Conservation (phyloP, 1,139 yeast species). For the Yamadazyma diddensiae region DNA sequence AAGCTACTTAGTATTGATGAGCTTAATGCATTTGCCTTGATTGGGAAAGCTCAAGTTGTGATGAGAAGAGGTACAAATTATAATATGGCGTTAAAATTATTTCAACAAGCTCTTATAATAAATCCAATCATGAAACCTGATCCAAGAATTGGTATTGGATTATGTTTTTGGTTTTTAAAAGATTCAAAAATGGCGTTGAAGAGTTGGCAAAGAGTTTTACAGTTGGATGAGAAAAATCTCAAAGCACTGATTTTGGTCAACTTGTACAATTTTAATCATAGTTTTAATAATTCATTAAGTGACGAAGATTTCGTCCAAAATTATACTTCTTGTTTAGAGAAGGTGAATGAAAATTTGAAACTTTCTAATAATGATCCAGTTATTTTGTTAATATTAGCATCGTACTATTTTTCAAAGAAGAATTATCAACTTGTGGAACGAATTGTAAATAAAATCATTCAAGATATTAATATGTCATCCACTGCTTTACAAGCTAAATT, state of each 20-base stretch:
- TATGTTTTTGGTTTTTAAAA: slow-evolving; percentile 87
- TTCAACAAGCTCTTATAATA: slow-evolving; percentile 75
- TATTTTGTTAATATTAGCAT: slow-evolving; percentile 43
- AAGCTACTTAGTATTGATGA: slow-evolving; percentile 12
- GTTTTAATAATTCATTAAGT: slow-evolving; percentile 54
- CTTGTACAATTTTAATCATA: slow-evolving; percentile 64
- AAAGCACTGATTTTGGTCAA: slow-evolving; percentile 67
- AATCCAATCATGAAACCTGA: slow-evolving; percentile 84
- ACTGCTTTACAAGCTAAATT: slow-evolving; percentile 19
- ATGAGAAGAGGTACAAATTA: slow-evolving; percentile 69
- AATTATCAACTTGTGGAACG: slow-evolving; percentile 57
- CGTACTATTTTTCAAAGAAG: slow-evolving; percentile 59
- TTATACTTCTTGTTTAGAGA: slow-evolving; percentile 45
- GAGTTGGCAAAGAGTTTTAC: slow-evolving; percentile 82
- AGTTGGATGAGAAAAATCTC: slow-evolving; percentile 58
- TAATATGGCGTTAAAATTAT: slow-evolving; percentile 69
- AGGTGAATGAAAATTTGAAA: slow-evolving; percentile 27
- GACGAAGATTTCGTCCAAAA: slow-evolving; percentile 57
- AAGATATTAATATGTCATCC: slow-evolving; percentile 24
- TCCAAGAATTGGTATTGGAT: slow-evolving; percentile 92
- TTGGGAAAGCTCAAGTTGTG: slow-evolving; percentile 82
- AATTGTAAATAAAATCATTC: slow-evolving; percentile 52
- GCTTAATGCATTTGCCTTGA: slow-evolving; percentile 67
- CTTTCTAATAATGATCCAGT: slow-evolving; percentile 31
- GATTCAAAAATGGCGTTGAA: slow-evolving; percentile 72